phyloP scores from a whole-genome alignment of 352 stramenopile species.

The Phytophthora ramorum region DNA sequence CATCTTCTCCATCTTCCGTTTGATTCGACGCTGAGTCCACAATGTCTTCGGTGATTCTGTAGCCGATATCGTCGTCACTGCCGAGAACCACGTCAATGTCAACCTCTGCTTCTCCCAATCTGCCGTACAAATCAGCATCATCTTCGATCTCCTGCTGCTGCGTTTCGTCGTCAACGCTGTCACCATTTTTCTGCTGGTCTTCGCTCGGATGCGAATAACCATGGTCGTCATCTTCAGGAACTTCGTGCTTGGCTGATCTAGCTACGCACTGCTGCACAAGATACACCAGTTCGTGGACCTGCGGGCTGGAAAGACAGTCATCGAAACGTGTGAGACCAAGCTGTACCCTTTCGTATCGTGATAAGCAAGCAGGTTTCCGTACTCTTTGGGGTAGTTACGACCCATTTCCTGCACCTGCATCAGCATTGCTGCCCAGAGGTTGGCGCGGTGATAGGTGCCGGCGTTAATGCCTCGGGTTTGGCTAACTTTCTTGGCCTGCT shows the following conservation, averaged over 20 bases:
- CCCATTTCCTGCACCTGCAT: constrained; percentile 39
- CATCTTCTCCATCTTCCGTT: constrained; percentile 44
- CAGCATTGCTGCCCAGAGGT: constrained; percentile 33
- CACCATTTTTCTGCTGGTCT: constrained; percentile 16
- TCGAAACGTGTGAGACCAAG: constrained; percentile 5
- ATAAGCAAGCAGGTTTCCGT: constrained; percentile 3
- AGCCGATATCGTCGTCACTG: constrained; percentile 24
- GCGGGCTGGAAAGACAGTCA: constrained; percentile 31
- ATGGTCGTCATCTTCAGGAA: constrained; percentile 37
- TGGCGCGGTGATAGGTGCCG: constrained; percentile 19
- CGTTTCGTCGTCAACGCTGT: constrained; percentile 10
- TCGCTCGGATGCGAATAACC: constrained; percentile 1
- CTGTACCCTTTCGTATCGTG: not conserved
- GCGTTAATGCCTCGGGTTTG: constrained; percentile 8
- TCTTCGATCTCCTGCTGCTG: constrained; percentile 31
- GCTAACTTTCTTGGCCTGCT: constrained; percentile 29
- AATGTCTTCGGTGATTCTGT: constrained; percentile 29
- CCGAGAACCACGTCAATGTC: constrained; percentile 18
- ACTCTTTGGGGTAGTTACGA: constrained; percentile 43
- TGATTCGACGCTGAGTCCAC: constrained; percentile 50
- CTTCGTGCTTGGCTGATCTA: constrained; percentile 35
- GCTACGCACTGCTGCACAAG: constrained; percentile 38
- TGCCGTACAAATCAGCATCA: constrained; percentile 22
- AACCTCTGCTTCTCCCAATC: constrained; percentile 26
- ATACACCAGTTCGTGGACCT: constrained; percentile 51